phyloP scores from a whole-genome alignment of 805 yeast genomes.

The Candida nemodendra region DNA sequence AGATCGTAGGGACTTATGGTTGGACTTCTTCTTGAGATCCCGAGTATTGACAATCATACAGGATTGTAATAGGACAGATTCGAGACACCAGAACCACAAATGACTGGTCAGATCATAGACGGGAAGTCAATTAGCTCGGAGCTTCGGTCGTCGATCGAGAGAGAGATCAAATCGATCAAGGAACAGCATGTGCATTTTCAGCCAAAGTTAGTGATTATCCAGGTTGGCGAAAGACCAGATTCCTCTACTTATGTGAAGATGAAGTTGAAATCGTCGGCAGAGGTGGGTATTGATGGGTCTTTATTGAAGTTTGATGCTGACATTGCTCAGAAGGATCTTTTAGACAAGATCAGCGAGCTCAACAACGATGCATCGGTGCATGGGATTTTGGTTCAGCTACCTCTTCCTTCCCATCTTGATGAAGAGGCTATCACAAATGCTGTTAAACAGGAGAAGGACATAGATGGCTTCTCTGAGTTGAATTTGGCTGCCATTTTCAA shows the following conservation, averaged over 20 bases:
- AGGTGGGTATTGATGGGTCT: conserved; percentile 71
- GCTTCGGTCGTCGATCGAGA: conserved; percentile 51
- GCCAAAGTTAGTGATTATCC: conserved; percentile 80
- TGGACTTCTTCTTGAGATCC: no score
- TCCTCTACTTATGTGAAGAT: conserved; percentile 88
- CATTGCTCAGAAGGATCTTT: conserved; percentile 57
- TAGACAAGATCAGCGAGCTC: conserved; percentile 57
- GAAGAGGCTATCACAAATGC: conserved; percentile 79
- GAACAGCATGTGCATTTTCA: conserved; percentile 47
- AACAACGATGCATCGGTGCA: conserved; percentile 77
- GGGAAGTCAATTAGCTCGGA: conserved; percentile 53
- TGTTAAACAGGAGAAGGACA: conserved; percentile 83
- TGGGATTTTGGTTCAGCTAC: conserved; percentile 88
- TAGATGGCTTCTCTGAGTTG: conserved; percentile 88
- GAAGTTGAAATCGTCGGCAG: conserved; percentile 86
- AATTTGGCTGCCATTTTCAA: conserved; percentile 91
- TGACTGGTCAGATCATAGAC: conserved; percentile 45
- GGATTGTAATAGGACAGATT: no score
- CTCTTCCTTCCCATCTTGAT: conserved; percentile 76
- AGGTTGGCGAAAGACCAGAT: conserved; percentile 89
- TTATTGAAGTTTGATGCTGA: conserved; percentile 63
- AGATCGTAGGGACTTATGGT: no score
- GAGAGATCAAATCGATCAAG: conserved; percentile 48
- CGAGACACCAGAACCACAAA: conserved; percentile 7
- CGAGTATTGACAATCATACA: no score